phyloP scores from a whole-genome alignment of 2,329 filamentous ascomycete genomes.

The Fusarium sp. region DNA sequence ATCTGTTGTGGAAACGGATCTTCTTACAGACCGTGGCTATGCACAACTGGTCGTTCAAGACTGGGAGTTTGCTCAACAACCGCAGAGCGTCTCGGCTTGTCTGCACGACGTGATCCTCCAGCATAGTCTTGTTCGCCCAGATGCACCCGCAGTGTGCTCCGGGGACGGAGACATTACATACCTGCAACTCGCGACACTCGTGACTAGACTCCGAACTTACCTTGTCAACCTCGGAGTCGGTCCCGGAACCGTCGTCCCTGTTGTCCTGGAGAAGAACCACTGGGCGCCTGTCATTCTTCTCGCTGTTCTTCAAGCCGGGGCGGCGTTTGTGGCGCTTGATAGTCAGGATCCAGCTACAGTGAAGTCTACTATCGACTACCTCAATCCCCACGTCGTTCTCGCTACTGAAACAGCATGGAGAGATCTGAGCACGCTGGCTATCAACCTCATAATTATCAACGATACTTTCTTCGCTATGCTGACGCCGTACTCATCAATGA shows the following conservation, averaged over 20 bases:
- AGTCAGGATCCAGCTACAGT: constrained; percentile 58
- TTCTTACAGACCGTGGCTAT: constrained; percentile 68
- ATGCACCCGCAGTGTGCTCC: constrained; percentile 57
- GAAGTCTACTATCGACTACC: constrained; percentile 57
- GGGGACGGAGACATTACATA: constrained; percentile 62
- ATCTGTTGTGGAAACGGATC: constrained; percentile 60
- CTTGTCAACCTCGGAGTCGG: constrained; percentile 65
- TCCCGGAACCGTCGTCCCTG: constrained; percentile 69
- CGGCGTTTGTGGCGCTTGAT: constrained; percentile 64
- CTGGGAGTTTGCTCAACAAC: constrained; percentile 55
- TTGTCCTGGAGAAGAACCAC: constrained; percentile 77
- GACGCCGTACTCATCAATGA: constrained; percentile 48
- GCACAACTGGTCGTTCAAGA: constrained; percentile 67
- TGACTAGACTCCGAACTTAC: constrained; percentile 56
- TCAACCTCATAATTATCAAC: constrained; percentile 58
- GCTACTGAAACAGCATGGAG: constrained; percentile 58
- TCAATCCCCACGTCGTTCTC: constrained; percentile 60
- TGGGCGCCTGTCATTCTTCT: constrained; percentile 78
- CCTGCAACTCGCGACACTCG: constrained; percentile 54
- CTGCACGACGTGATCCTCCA: constrained; percentile 61
- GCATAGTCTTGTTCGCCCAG: constrained; percentile 55
- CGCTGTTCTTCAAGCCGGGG: constrained; percentile 72
- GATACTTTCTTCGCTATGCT: constrained; percentile 56
- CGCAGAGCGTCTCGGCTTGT: constrained; percentile 57
- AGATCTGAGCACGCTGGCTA: constrained; percentile 56